Evolutionary conservation across 495 filamentous ascomycete species (phyloP).

Genomic region (Tuber calosporum): DNA sequence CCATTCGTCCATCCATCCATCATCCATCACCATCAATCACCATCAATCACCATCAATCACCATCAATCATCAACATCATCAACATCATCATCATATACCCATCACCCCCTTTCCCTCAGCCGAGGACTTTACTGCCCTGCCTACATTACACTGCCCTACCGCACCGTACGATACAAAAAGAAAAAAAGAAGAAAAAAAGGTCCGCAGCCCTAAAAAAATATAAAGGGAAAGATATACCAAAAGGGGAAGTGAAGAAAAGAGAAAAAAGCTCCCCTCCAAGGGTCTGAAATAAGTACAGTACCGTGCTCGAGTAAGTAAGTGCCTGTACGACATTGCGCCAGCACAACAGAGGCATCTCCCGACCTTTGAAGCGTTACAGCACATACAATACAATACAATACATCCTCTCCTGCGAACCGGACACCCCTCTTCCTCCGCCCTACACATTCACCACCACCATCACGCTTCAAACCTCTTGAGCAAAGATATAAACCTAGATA

Average conservation of each 20-base stretch:
- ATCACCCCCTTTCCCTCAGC: background rate
- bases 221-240: background rate
- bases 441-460: slow-evolving; percentile 4
- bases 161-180: background rate
- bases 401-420: slow-evolving; percentile 1
- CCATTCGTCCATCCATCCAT: background rate
- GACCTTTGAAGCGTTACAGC: background rate
- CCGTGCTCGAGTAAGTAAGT: too few relatives aligned
- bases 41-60: background rate
- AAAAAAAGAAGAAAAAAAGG: background rate
- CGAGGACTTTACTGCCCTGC: background rate
- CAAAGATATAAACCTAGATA: background rate
- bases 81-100: background rate
- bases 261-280: background rate
- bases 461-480: slow-evolving; percentile 10
- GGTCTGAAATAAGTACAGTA: background rate
- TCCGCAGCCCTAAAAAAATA: background rate
- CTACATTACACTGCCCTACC: background rate
- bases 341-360: background rate
- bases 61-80: background rate
- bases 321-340: background rate
- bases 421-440: background rate
- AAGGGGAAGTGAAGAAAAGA: background rate
- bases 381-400: background rate
- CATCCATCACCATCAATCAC: background rate